Evolutionary conservation across 2,329 filamentous ascomycete species (phyloP).

Genomic region (Canariomyces notabilis): DNA sequence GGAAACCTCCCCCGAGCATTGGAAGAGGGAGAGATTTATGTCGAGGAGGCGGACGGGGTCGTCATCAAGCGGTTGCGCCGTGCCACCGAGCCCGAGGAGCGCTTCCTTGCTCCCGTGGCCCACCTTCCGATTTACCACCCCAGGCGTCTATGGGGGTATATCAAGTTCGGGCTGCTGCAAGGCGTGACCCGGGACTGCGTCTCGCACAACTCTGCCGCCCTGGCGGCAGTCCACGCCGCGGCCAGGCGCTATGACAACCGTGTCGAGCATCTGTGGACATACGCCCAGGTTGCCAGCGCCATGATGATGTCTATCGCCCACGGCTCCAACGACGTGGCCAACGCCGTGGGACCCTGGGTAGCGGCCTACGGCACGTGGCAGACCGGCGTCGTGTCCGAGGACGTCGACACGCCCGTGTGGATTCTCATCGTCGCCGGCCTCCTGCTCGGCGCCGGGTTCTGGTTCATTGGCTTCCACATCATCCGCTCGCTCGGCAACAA

Average conservation of each 20-base stretch:
- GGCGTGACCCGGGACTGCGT: background rate
- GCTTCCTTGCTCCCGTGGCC: background rate
- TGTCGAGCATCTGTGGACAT: slow-evolving; percentile 45
- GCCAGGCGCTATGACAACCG: slow-evolving; percentile 41
- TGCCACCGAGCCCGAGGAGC: background rate
- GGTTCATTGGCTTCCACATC: slow-evolving; percentile 38
- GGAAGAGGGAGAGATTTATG: no score
- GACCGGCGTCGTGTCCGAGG: slow-evolving; percentile 20
- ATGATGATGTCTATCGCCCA: slow-evolving; percentile 40
- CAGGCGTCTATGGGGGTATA: background rate
- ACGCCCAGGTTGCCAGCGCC: slow-evolving; percentile 36
- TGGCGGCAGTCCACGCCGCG: slow-evolving; percentile 17
- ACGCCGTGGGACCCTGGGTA: slow-evolving; percentile 38
- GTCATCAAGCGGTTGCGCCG: background rate
- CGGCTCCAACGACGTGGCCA: slow-evolving; percentile 41
- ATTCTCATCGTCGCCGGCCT: slow-evolving; percentile 26
- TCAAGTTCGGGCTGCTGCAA: background rate
- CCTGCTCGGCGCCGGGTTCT: slow-evolving; percentile 32
- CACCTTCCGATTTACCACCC: background rate
- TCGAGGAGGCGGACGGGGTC: no score
- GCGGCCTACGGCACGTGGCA: slow-evolving; percentile 34
- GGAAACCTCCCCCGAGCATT: no score
- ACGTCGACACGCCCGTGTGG: background rate
- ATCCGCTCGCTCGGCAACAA: slow-evolving; percentile 37
- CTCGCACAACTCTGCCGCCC: background rate